Conservation (phyloP, 129 eudicot genomes). For the Sambucus nigra region DNA sequence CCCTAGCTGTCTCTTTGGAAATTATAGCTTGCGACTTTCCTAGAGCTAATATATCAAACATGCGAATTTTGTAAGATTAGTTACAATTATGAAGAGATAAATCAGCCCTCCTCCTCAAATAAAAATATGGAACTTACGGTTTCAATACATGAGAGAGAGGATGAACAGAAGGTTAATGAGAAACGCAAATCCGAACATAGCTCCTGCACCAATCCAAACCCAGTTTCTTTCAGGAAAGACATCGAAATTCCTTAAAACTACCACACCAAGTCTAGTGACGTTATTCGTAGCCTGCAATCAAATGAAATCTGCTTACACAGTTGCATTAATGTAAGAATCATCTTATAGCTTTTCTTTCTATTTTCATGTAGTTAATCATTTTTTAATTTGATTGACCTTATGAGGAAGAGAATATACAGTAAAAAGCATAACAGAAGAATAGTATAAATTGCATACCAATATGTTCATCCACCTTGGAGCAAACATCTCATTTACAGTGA, state of each 20-base stretch:
- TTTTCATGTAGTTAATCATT: background rate
- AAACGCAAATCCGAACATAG: slow-evolving; percentile 65
- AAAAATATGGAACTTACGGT: slow-evolving; percentile 44
- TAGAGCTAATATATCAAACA: slow-evolving; percentile 39
- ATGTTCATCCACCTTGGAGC: slow-evolving; percentile 86
- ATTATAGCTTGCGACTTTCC: slow-evolving; percentile 87
- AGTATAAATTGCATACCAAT: slow-evolving; percentile 26
- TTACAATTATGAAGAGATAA: background rate
- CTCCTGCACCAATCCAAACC: slow-evolving; percentile 91
- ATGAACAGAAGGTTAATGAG: slow-evolving; percentile 70
- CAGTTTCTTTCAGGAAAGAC: slow-evolving; percentile 48
- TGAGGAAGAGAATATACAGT: background rate
- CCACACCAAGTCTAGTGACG: slow-evolving; percentile 42
- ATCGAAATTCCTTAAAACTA: slow-evolving; percentile 47
- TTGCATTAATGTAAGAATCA: background rate
- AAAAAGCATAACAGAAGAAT: too few species aligned
- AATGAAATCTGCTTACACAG: background rate
- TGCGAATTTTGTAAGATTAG: background rate
- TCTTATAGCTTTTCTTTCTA: too few species aligned
- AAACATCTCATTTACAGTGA: slow-evolving; percentile 74
- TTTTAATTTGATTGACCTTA: background rate
- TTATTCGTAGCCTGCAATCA: slow-evolving; percentile 50
- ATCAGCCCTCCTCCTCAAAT: background rate
- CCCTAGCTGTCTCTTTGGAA: slow-evolving; percentile 68
- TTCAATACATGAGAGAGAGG: slow-evolving; percentile 63